A percentile compares a stretch with the other conserved stretches of the same genome.
Conservation (phyloP, 148 eudicot genomes). For the Rhododendron mucronatum region DNA sequence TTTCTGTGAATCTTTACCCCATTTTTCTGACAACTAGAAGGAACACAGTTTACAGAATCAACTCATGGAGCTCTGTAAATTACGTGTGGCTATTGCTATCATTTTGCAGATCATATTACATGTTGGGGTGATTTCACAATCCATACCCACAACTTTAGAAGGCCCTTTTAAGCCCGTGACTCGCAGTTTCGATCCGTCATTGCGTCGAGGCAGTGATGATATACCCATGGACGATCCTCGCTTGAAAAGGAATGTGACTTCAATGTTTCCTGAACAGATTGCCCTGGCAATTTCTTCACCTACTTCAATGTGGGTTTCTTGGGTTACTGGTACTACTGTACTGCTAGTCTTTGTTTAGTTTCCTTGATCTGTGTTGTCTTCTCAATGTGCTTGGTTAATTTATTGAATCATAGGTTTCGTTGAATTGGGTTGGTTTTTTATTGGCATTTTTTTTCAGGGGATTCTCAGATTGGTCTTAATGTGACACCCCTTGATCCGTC, state of each 20-base stretch:
- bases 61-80: constrained; percentile 14
- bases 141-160: constrained; percentile 75
- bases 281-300: constrained; percentile 73
- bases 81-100: background rate
- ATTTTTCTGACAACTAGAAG: background rate
- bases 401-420: background rate
- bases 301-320: constrained; percentile 76
- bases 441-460: constrained; percentile 43
- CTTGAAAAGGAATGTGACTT: constrained; percentile 53
- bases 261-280: constrained; percentile 75
- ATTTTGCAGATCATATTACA: background rate
- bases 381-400: background rate
- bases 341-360: background rate
- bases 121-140: constrained; percentile 7
- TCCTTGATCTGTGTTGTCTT: background rate
- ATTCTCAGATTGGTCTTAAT: constrained; percentile 74
- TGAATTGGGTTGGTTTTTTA: constrained; percentile 8
- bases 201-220: constrained; percentile 77
- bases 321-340: constrained; percentile 86
- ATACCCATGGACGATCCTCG: constrained; percentile 62
- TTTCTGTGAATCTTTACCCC: background rate
- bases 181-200: constrained; percentile 53
- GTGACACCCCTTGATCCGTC: constrained; percentile 72
- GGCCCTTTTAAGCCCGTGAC: constrained; percentile 84
- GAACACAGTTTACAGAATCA: background rate